Evolutionary conservation across 306 rosid genomes (phyloP).

Genomic region (Cucurbita pepo): DNA sequence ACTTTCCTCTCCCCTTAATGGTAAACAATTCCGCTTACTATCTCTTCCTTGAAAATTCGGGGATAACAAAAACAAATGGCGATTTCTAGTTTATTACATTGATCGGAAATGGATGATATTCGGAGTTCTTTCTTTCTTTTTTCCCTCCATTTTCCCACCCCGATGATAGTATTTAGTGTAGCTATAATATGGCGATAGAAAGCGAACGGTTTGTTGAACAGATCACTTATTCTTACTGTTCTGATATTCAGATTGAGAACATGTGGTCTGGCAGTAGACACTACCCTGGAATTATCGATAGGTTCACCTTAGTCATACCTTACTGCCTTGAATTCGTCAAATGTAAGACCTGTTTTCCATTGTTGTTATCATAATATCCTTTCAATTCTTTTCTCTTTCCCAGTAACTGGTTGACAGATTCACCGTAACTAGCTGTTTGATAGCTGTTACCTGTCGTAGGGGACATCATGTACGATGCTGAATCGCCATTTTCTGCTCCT

Average conservation of each 20-base stretch:
- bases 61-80: neutral
- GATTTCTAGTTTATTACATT: neutral
- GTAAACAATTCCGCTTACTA: constrained; percentile 15
- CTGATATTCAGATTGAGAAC: constrained; percentile 51
- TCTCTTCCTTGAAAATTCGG: neutral
- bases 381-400: neutral
- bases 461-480: constrained; percentile 50
- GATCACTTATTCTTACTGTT: neutral
- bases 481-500: constrained; percentile 55
- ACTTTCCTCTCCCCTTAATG: constrained; percentile 54
- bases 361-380: neutral
- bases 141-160: neutral
- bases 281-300: constrained; percentile 40
- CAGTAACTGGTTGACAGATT: neutral
- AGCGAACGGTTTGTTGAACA: neutral
- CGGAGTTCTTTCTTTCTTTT: neutral
- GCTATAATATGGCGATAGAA: neutral
- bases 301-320: constrained; percentile 70
- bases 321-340: constrained; percentile 74
- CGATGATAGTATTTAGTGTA: neutral
- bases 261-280: constrained; percentile 70
- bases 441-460: constrained; percentile 28
- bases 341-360: constrained; percentile 27
- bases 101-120: neutral
- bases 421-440: neutral